Conservation (phyloP, 345 rosid genomes). For the Theobroma cacao region DNA sequence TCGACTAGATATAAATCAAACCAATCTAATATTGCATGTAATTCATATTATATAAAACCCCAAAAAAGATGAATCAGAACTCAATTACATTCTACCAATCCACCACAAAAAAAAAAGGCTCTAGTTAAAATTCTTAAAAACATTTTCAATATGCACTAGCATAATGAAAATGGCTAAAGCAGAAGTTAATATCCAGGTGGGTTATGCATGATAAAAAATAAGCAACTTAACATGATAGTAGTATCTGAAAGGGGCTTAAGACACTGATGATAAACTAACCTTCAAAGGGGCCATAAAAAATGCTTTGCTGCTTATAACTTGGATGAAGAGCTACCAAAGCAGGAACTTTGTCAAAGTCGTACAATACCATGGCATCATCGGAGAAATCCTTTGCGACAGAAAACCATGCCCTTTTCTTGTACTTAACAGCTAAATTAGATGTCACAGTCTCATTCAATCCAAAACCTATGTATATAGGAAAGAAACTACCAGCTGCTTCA, state of each 20-base stretch:
- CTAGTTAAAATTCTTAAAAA: too few species aligned
- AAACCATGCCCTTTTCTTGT: slow-evolving; percentile 96
- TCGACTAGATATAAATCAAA: neutral
- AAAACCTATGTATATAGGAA: slow-evolving; percentile 81
- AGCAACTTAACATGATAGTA: too few species aligned
- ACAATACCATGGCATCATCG: slow-evolving; percentile 62
- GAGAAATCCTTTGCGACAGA: slow-evolving; percentile 77
- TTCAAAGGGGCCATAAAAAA: slow-evolving; percentile 93
- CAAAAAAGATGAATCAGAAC: neutral
- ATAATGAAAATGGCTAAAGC: neutral
- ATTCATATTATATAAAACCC: neutral
- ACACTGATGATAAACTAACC: slow-evolving; percentile 39
- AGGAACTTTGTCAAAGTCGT: slow-evolving; percentile 82
- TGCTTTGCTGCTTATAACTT: slow-evolving; percentile 50
- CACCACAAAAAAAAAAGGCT: neutral
- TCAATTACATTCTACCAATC: neutral
- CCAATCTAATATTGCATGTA: neutral
- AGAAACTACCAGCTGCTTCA: slow-evolving; percentile 63
- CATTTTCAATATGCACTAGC: neutral
- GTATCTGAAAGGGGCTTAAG: neutral
- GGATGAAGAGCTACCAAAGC: slow-evolving; percentile 72
- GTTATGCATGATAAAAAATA: too few species aligned
- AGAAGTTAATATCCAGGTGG: too few species aligned
- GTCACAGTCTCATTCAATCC: slow-evolving; percentile 59
- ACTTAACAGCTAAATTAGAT: slow-evolving; percentile 52